Evolutionary conservation across 78 protist species (phyloP).

Genomic region (Dictyostelium capitatum): DNA sequence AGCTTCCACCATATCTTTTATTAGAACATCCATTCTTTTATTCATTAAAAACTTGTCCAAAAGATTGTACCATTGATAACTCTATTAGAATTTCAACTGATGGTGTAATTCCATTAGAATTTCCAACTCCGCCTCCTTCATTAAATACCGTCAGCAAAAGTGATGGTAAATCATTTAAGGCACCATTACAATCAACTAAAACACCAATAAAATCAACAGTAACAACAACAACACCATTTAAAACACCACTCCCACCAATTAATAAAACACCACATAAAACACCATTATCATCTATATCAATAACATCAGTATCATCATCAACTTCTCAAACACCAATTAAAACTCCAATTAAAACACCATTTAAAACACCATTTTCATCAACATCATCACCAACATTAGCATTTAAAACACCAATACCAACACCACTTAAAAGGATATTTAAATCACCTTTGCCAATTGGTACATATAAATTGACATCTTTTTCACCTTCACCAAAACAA

Average conservation of each 20-base stretch:
- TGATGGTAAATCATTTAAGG: too few species aligned
- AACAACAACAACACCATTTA: neutral
- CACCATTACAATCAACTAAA: neutral
- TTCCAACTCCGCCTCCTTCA: neutral
- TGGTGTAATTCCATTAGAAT: conserved; percentile 47
- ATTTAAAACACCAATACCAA: neutral
- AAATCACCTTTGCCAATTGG: too few species aligned
- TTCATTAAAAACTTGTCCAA: conserved; percentile 11
- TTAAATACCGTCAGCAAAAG: too few species aligned
- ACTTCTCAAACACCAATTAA: neutral
- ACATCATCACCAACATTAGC: neutral
- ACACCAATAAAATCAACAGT: neutral
- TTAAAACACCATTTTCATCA: neutral
- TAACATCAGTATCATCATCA: neutral
- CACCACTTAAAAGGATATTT: neutral
- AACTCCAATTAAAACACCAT: conserved; percentile 4
- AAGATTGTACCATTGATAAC: neutral
- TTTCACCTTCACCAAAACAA: too few species aligned
- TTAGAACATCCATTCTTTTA: conserved; percentile 52
- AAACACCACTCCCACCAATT: neutral
- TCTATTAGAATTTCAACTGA: conserved; percentile 39
- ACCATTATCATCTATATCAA: neutral
- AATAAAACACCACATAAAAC: neutral
- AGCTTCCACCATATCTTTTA: neutral
- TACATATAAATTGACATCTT: too few species aligned